phyloP scores from a whole-genome alignment of 345 rosid species.

The Populus alba region DNA sequence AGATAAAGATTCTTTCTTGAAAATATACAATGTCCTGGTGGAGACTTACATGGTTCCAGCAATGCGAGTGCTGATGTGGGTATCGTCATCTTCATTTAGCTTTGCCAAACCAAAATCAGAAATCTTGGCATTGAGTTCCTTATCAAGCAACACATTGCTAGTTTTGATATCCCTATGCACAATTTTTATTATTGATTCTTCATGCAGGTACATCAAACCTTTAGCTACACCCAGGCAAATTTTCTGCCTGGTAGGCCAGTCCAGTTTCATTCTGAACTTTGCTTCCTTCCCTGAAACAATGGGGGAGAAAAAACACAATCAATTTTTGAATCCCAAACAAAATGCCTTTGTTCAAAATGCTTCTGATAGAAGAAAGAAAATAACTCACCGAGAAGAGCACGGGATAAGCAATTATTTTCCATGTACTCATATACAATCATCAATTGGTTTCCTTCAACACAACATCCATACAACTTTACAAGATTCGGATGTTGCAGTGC shows the following conservation, averaged over 20 bases:
- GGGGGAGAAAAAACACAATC: background rate
- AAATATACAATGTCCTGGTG: background rate
- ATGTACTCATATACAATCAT: constrained; percentile 24
- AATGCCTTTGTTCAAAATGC: background rate
- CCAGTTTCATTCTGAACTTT: constrained; percentile 46
- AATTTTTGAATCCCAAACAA: background rate
- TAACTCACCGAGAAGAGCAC: constrained; percentile 30
- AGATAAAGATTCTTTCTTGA: background rate
- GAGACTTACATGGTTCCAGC: constrained; percentile 82
- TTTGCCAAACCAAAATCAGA: constrained; percentile 93
- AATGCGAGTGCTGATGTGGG: constrained; percentile 82
- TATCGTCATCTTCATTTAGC: constrained; percentile 71
- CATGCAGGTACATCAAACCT: constrained; percentile 80
- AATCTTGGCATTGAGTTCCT: constrained; percentile 75
- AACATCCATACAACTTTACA: constrained; percentile 28
- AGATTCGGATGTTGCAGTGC: constrained; percentile 30
- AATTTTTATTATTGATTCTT: constrained; percentile 75
- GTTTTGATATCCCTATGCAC: constrained; percentile 95
- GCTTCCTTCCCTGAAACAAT: constrained; percentile 48
- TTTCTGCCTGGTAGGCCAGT: constrained; percentile 70
- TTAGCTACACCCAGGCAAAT: constrained; percentile 71
- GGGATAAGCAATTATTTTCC: constrained; percentile 27
- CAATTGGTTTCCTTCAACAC: constrained; percentile 31
- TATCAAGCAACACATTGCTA: constrained; percentile 83
- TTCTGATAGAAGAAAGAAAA: background rate